Base-by-base conservation (phyloP, 2,329 filamentous ascomycete species). In the Fusarium solani-melongenae region DNA sequence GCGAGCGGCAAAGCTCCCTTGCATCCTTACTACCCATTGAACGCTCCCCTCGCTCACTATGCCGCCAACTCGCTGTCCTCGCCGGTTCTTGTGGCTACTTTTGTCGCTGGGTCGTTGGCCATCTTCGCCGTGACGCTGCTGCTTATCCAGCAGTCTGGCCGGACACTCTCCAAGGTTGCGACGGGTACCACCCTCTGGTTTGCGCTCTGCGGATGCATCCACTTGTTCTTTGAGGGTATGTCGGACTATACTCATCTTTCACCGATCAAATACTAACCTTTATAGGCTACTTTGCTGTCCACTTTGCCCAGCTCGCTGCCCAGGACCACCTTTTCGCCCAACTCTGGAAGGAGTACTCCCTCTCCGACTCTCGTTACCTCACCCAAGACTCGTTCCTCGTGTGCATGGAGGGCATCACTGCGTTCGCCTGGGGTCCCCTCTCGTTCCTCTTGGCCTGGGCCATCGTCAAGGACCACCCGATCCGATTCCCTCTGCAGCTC, bases 21-120 rank as follows among this genome's bases (percentile, higher is more conserved):
- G 20, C 92, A 95, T 80, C 92, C 92, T 1, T 95, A 93, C 83
- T 94, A 92, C 78, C 93, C 93, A 6, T 79, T 91, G 24, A 88
- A 90, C 62, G 87, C 90, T 39, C 83, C 85, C 20, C 88, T 96
- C 66, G 82, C 86, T 4, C 88, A 86, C 69, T 95, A 93, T 81
- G 83, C 90, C 49, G 88, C 91, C 75, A 95, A 95, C 80, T 88
- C 91, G 67, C 87, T 88, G 78, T 85, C 87, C 55, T 87, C 92
- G 6, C 79, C 87, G 1, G 83, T 86, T 6, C 86, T 95, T 8
- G 86, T 94, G 12, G 81, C 82, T 39, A 84, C 86, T 63, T 94
- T 95, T 76, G 85, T 87, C 12, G 83, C 84, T 6, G 88, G 88
- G 24, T 90, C 89, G 77, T 81, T 84, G 0, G 82, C 82, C 39